Evolutionary conservation across 257 asterid species (phyloP), one percentile per base, ranked within the genome.

Genomic region (Ballota nigra): DNA sequence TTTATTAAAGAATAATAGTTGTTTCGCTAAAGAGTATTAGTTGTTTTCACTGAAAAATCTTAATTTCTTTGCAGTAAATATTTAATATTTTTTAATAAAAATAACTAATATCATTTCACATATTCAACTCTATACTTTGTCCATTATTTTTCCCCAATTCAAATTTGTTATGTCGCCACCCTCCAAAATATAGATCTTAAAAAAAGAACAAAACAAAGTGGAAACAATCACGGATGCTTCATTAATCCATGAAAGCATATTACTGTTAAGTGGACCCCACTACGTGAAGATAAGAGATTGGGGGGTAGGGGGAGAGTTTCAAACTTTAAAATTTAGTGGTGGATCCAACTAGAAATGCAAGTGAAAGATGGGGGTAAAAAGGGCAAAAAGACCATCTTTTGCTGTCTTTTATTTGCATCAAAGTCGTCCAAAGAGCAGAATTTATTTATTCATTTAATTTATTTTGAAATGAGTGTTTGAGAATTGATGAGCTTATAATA

Each of bases 301-400:
- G 34, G 33, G 34, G 33, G 6, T 0, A 16, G 63, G 10, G 63
- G 15, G 34, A 12, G 11, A 12, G 38, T 24, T 22, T 69, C 26
- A 24, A 56, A 70, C 8, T 10, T 57, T 56, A 57, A 38, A 24
- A 38, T 57, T 23, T 38, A 20, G 75, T 58, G 58, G 68, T 70
- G 75, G 75, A 59, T 69, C 66, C 66, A 70, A 58, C 31, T 23
- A 31, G 19, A 52, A 24, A 34, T 8, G n/a, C 10, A 58, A 22
- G 16, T 22, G 28, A 38, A 40, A 53, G 63, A 53, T 33, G 45
- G 29, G 38, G 58, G 55, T 68, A 31, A 51, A 69, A 33, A 69
- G 57, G 74, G 29, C 33, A 6, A 40, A 70, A 40, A 59, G 68
- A 70, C 38, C 47, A 41, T 70, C 75, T 57, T 58, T 70, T 58